phyloP scores from a whole-genome alignment of 345 rosid species.

The Salix suchowensis region DNA sequence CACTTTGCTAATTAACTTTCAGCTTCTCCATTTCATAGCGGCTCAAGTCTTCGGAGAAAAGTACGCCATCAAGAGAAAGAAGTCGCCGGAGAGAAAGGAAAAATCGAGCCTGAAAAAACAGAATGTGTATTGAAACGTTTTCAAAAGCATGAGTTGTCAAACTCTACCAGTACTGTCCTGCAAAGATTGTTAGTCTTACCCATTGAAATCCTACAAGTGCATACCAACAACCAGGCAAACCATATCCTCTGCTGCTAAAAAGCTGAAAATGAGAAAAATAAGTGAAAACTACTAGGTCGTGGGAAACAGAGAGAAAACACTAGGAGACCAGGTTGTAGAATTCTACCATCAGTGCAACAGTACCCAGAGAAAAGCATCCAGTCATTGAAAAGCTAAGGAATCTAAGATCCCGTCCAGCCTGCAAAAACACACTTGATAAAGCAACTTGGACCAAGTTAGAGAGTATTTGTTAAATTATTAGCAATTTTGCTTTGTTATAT shows the following conservation, averaged over 20 bases:
- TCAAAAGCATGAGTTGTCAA: neutral
- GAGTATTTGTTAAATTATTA: too few relatives aligned
- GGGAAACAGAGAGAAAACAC: neutral
- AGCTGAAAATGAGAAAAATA: conserved; percentile 29
- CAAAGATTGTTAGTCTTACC: conserved; percentile 37
- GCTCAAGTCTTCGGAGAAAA: conserved; percentile 47
- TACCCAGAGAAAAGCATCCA: conserved; percentile 59
- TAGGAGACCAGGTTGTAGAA: neutral
- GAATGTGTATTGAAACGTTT: neutral
- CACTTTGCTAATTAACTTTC: conserved; percentile 33
- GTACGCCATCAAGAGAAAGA: conserved; percentile 47
- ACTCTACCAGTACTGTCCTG: neutral
- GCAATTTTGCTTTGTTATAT: too few relatives aligned
- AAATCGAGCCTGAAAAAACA: conserved; percentile 53
- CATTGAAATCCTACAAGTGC: conserved; percentile 67
- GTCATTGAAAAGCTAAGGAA: conserved; percentile 63
- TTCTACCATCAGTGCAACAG: conserved; percentile 53
- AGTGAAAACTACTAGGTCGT: neutral
- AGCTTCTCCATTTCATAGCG: conserved; percentile 31
- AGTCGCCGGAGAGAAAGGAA: conserved; percentile 53
- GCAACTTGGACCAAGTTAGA: too few relatives aligned
- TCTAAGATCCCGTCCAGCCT: conserved; percentile 86
- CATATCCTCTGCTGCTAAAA: conserved; percentile 50
- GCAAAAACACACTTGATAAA: conserved; percentile 4
- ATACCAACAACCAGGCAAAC: conserved; percentile 70